Percentiles rank a stretch among this genome's conserved stretches.
These are phyloP conservation scores for Knoxia roxburghii DNA, from an alignment of 257 asterid species.

Conservation along the genomic window DNA sequence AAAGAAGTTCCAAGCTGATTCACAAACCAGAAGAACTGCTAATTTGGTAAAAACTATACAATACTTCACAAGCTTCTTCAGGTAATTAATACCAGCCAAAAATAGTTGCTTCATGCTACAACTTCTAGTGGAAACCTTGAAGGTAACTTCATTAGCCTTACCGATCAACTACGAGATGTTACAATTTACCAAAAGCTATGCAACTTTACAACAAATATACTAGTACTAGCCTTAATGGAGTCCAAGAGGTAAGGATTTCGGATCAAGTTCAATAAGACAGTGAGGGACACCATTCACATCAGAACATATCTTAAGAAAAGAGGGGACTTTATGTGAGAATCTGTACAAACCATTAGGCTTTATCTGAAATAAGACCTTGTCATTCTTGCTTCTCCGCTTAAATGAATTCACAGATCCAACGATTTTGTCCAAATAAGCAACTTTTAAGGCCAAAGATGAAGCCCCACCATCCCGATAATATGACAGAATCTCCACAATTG, in stretches of 20 bases:
- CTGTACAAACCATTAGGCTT: neutral
- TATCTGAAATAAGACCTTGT: neutral
- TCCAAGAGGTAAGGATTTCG: neutral
- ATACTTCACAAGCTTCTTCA: no score
- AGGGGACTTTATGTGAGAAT: conserved; percentile 3
- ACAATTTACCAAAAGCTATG: no score
- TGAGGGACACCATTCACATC: neutral
- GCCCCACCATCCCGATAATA: conserved; percentile 33
- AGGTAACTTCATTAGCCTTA: no score
- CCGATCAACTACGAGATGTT: no score
- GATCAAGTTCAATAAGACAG: conserved; percentile 1
- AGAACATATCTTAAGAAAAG: neutral
- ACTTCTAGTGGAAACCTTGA: no score
- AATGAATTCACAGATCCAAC: conserved; percentile 25
- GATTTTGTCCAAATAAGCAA: conserved; percentile 51
- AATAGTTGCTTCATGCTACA: no score
- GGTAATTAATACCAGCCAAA: no score
- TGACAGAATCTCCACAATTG: conserved; percentile 56
- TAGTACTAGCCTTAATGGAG: neutral
- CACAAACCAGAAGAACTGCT: no score
- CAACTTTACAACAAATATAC: no score
- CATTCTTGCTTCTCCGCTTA: neutral
- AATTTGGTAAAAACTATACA: no score
- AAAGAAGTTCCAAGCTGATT: no score
- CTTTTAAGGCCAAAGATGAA: conserved; percentile 34